Percentiles rank a stretch among this genome's conserved stretches.
These are phyloP conservation scores for Verticillium tricorpus DNA, from an alignment of 2,329 filamentous ascomycete genomes.

Conservation along the genomic window DNA sequence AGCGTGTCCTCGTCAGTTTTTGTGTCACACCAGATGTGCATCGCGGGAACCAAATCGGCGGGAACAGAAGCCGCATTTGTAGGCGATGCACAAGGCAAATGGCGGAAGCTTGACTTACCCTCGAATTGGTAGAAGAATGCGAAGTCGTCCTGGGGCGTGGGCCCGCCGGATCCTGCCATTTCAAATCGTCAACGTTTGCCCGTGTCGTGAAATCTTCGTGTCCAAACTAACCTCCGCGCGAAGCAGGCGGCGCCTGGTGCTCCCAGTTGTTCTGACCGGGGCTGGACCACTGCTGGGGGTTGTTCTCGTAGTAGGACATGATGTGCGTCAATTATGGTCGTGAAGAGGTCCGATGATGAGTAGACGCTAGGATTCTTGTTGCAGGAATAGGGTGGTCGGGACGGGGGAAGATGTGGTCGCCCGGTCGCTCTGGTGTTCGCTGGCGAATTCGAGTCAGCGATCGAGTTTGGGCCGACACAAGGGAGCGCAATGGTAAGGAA, in stretches of 20 bases:
- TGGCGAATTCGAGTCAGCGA: background rate
- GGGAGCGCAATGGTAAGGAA: background rate
- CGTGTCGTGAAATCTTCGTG: background rate
- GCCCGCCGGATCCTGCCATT: conserved; percentile 65
- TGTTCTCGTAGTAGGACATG: conserved; percentile 42
- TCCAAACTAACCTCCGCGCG: conserved; percentile 25
- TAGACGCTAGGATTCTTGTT: background rate
- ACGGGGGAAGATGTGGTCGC: background rate
- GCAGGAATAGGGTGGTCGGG: background rate
- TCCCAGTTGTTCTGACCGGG: conserved; percentile 37
- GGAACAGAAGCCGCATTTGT: background rate
- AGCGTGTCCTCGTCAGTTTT: conserved; percentile 6
- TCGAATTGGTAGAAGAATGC: conserved; percentile 88
- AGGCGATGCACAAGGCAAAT: background rate
- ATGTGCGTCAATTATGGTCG: conserved; percentile 6
- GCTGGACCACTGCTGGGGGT: conserved; percentile 32
- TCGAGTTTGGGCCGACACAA: background rate
- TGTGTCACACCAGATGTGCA: background rate
- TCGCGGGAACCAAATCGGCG: background rate
- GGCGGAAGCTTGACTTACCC: conserved; percentile 55
- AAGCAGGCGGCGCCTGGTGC: conserved; percentile 36
- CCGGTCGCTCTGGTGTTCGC: background rate
- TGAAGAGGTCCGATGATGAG: background rate
- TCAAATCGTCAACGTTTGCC: conserved; percentile 3
- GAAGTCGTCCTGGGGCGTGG: conserved; percentile 68